Conservation (phyloP, 1,139 yeast species). For the Entelexis sorbosivorans region DNA sequence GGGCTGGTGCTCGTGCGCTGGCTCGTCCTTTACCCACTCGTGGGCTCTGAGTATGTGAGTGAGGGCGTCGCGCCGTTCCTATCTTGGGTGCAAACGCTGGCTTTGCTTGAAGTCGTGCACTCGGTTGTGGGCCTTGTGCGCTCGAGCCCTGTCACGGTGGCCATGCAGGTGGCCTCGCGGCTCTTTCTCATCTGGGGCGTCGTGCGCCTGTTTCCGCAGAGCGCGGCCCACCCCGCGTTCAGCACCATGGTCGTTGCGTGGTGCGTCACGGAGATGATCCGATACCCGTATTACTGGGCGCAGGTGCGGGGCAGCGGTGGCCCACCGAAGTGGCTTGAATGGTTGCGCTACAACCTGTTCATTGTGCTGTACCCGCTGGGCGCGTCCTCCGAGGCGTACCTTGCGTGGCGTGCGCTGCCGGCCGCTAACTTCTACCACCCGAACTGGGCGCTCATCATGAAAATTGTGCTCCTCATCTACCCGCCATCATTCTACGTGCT, state of each 20-base stretch:
- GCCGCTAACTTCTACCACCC: slow-evolving; percentile 49
- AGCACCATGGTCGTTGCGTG: slow-evolving; percentile 68
- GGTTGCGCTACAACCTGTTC: slow-evolving; percentile 76
- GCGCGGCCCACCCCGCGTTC: slow-evolving; percentile 50
- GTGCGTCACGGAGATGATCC: slow-evolving; percentile 80
- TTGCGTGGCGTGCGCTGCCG: slow-evolving; percentile 56
- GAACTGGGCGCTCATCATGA: slow-evolving; percentile 46
- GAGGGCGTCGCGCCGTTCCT: slow-evolving; percentile 49
- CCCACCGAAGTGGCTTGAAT: slow-evolving; percentile 51
- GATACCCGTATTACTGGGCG: slow-evolving; percentile 73
- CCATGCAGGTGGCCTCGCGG: slow-evolving; percentile 78
- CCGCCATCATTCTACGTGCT: slow-evolving; percentile 80
- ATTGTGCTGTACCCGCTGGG: slow-evolving; percentile 81
- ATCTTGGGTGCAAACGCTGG: slow-evolving; percentile 68
- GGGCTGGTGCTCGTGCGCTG: slow-evolving; percentile 39
- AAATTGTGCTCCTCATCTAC: slow-evolving; percentile 51
- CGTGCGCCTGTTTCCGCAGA: slow-evolving; percentile 55
- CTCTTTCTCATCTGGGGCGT: slow-evolving; percentile 76
- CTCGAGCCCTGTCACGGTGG: slow-evolving; percentile 74
- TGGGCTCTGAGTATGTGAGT: slow-evolving; percentile 43
- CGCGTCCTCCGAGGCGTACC: slow-evolving; percentile 67
- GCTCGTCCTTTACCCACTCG: slow-evolving; percentile 30
- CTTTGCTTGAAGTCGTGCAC: slow-evolving; percentile 71
- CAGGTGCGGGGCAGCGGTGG: slow-evolving; percentile 42
- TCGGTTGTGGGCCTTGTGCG: slow-evolving; percentile 64